These are phyloP conservation scores for Iberis pinnata DNA, from an alignment of 345 rosid species.

Conservation along the genomic window DNA sequence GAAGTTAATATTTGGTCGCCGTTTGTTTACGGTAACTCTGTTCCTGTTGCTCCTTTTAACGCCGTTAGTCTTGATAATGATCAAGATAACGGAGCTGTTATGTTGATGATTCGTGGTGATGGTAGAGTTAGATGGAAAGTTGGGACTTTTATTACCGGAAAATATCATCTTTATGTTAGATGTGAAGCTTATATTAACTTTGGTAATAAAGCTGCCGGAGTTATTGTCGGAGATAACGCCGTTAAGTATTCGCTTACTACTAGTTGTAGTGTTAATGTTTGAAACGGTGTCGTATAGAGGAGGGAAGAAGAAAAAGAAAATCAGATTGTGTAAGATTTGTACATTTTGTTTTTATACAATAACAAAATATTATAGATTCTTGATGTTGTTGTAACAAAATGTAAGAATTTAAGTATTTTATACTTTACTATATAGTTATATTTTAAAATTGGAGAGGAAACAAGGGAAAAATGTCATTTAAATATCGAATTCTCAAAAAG, in stretches of 20 bases:
- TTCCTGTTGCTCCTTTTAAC: conserved; percentile 79
- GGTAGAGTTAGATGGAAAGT: conserved; percentile 87
- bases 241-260: conserved; percentile 53
- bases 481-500: no score
- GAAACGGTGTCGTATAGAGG: conserved; percentile 29
- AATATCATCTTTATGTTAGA: conserved; percentile 51
- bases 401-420: conserved; percentile 14
- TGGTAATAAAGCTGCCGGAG: conserved; percentile 46
- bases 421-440: no score
- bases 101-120: conserved; percentile 51
- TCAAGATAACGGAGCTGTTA: conserved; percentile 41
- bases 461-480: no score
- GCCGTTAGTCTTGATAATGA: conserved; percentile 41
- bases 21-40: conserved; percentile 46
- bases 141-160: conserved; percentile 51
- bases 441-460: no score
- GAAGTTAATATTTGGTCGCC: conserved; percentile 82
- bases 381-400: neutral
- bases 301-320: no score
- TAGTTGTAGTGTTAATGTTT: conserved; percentile 64
- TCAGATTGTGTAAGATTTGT: conserved; percentile 21
- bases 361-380: conserved; percentile 25
- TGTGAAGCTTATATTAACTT: conserved; percentile 57
- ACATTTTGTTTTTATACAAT: conserved; percentile 25
- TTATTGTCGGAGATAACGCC: conserved; percentile 52